Evolutionary conservation across 148 eudicot species (phyloP).

Genomic region (Rhododendron mucronatum): DNA sequence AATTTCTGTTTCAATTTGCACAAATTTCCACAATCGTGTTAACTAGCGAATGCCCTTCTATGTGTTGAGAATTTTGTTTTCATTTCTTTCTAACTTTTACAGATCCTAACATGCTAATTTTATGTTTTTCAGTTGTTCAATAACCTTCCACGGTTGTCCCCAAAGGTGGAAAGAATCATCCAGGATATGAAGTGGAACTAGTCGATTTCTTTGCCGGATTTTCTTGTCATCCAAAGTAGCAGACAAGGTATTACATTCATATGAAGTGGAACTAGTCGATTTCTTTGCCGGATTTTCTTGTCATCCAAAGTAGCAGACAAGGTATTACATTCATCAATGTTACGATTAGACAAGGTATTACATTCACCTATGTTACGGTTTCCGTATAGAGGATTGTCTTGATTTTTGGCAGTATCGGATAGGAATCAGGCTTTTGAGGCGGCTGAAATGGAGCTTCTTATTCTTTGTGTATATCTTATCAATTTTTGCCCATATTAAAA

Average conservation of each 20-base stretch:
- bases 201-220: constrained; percentile 13
- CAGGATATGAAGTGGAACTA: constrained; percentile 76
- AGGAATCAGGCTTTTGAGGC: not conserved
- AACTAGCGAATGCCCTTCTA: not conserved
- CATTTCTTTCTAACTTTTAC: not conserved
- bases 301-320: constrained; percentile 9
- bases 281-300: constrained; percentile 3
- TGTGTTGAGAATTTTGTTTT: not conserved
- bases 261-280: constrained; percentile 64
- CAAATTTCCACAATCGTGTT: not conserved
- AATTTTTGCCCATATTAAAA: not conserved
- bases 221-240: not conserved
- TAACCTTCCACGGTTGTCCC: constrained; percentile 81
- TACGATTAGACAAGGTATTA: too few relatives aligned
- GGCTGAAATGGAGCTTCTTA: constrained; percentile 1
- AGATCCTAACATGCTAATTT: not conserved
- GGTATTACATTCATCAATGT: not conserved
- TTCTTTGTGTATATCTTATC: not conserved
- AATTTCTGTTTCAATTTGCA: not conserved
- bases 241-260: constrained; percentile 8
- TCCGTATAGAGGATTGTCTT: constrained; percentile 3
- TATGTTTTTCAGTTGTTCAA: constrained; percentile 63
- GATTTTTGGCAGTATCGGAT: not conserved
- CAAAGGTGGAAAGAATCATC: constrained; percentile 68
- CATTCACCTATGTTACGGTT: not conserved